Evolutionary conservation across 208 protist species (phyloP).

Genomic region (Lotmaria passim): DNA sequence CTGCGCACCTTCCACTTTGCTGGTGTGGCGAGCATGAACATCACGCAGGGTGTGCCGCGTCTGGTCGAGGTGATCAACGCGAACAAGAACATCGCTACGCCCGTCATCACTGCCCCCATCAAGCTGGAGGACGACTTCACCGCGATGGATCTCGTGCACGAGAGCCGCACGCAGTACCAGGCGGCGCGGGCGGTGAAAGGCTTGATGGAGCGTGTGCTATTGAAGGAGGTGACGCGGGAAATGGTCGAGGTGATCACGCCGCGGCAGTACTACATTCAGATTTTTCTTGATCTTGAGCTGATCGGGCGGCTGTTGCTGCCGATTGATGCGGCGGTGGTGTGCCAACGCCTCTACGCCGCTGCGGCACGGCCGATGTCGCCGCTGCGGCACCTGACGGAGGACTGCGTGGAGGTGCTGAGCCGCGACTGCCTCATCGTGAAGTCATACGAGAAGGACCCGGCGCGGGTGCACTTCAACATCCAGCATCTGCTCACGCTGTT

Average conservation of each 20-base stretch:
- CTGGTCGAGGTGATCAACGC: conserved; percentile 99
- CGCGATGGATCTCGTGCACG: conserved; percentile 12
- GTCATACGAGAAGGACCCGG: conserved; percentile 58
- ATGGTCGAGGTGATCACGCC: conserved; percentile 90
- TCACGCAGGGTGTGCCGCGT: conserved; percentile 96
- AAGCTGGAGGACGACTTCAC: conserved; percentile 31
- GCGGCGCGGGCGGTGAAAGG: conserved; percentile 88
- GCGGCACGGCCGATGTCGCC: conserved; percentile 74
- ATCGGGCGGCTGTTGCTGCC: conserved; percentile 94
- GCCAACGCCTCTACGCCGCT: conserved; percentile 73
- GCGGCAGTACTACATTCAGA: conserved; percentile 86
- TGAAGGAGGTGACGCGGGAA: conserved; percentile 90
- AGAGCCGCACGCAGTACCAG: conserved; percentile 42
- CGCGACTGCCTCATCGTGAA: conserved; percentile 72
- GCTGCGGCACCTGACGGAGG: conserved; percentile 90
- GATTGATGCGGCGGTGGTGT: conserved; percentile 85
- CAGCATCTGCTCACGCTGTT: conserved; percentile 89
- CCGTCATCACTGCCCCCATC: conserved; percentile 97
- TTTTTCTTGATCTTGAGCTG: conserved; percentile 93
- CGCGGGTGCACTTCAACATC: conserved; percentile 78
- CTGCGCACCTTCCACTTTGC: conserved; percentile 99
- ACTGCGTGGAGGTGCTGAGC: conserved; percentile 72
- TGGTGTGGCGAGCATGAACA: conserved; percentile 99
- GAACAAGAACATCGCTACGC: conserved; percentile 97
- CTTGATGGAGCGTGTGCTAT: conserved; percentile 86